Base-by-base conservation (phyloP, 352 stramenopile genomes). In the Pelagophyceae sp. region DNA sequence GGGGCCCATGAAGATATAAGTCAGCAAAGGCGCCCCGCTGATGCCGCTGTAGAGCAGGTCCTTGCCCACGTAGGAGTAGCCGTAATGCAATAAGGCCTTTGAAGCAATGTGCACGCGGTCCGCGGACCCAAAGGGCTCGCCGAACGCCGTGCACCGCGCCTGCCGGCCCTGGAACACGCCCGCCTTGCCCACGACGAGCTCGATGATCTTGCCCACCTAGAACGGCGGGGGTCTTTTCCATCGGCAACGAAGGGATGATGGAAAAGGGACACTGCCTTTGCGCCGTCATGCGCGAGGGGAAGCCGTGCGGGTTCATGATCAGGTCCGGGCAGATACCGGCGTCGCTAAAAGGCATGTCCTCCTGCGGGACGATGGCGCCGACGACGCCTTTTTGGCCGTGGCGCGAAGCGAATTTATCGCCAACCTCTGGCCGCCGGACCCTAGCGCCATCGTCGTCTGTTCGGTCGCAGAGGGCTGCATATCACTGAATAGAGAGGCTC, bases 291-390 rank as follows among this genome's bases (percentile, higher is more conserved):
- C 97, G 94, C 80, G 91, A 98, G 40, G 97, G 97, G 86, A 99
- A 99, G 78, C 96, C 96, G 87, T 99, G 97, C 64, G 97, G 96
- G 86, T 99, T 99, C 95, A 99, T 99, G 82, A 99, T 99, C 45
- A 99, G 83, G 85, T 99, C 97, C 0, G 96, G 96, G 75, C 93
- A 97, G 51, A 99, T 91, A 27, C 97, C 97, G 71, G 93, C 86
- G 83, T 99, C 96, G 82, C 96, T 98, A 83, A 99, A 99, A 33
- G 97, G 97, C 92, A 99, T 97, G 87, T 99, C 96, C 80, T 97
- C 95, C 84, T 97, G 91, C 17, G 76, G 79, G 38, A 90, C 82
- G 80, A 74, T 74, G 6, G 67, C 67, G 5, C 96, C 96, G 83
- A 94, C 98, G 76, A 99, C 96, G 80, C 97, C 97, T 88, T 99